Evolutionary conservation across 352 stramenopile genomes (phyloP).

Genomic region (Pythium vanterpoolii): DNA sequence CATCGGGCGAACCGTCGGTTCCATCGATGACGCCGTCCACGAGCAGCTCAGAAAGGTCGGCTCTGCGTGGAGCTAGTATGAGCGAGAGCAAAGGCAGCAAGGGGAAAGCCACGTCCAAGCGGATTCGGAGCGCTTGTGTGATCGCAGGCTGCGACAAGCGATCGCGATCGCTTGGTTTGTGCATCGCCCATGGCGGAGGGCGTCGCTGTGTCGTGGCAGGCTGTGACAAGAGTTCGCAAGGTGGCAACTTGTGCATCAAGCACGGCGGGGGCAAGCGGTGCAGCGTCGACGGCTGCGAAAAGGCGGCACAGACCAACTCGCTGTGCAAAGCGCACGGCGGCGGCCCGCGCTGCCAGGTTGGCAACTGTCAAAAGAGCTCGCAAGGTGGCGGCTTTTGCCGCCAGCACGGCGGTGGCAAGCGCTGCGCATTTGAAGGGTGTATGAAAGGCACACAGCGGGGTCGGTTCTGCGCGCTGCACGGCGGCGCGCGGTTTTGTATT

Average conservation of each 20-base stretch:
- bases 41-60: constrained; percentile 11
- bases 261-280: constrained; percentile 86
- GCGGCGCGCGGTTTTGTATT: constrained; percentile 68
- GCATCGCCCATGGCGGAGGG: constrained; percentile 82
- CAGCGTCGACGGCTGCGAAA: constrained; percentile 70
- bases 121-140: constrained; percentile 54
- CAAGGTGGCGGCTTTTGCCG: constrained; percentile 50
- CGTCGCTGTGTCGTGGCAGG: constrained; percentile 71
- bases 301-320: constrained; percentile 47
- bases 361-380: constrained; percentile 41
- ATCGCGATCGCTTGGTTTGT: constrained; percentile 78
- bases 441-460: constrained; percentile 41
- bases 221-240: constrained; percentile 83
- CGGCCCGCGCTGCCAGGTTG: constrained; percentile 36
- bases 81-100: neutral
- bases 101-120: constrained; percentile 17
- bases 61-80: neutral
- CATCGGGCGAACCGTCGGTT: constrained; percentile 14
- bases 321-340: constrained; percentile 50
- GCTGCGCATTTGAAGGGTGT: constrained; percentile 35
- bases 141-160: constrained; percentile 77
- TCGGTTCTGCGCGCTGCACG: constrained; percentile 38
- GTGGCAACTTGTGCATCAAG: constrained; percentile 82
- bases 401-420: constrained; percentile 42
- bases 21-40: constrained; percentile 22